Conservation (phyloP, 768 basidiomycete species). For the Lentinula sp. region DNA sequence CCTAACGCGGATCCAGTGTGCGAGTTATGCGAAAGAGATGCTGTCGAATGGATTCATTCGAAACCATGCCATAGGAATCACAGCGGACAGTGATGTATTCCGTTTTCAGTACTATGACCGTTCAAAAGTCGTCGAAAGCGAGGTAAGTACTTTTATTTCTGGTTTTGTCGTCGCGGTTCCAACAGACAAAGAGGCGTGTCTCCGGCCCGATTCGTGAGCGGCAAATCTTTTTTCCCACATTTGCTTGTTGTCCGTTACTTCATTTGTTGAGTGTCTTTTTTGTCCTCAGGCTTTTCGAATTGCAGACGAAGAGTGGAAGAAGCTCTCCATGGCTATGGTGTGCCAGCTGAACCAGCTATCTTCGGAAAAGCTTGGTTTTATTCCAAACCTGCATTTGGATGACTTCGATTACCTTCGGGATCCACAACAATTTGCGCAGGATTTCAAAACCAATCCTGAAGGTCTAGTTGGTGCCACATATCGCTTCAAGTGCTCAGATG, state of each 20-base stretch:
- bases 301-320: background rate
- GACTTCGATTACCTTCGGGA: background rate
- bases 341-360: background rate
- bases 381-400: background rate
- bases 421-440: background rate
- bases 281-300: background rate
- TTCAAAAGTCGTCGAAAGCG: background rate
- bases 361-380: background rate
- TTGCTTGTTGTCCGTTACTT: background rate
- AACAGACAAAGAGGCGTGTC: too few relatives aligned
- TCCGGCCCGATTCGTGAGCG: background rate
- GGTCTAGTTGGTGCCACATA: background rate
- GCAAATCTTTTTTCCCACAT: background rate
- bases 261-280: background rate
- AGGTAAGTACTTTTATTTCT: background rate
- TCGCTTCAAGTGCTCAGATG: background rate
- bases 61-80: background rate
- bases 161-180: too few relatives aligned
- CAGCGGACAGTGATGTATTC: background rate
- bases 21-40: background rate
- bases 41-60: background rate
- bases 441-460: background rate
- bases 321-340: background rate
- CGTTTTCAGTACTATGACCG: background rate
- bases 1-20: background rate